Percentiles rank a stretch among this genome's conserved stretches.
Conservation (phyloP, 768 basidiomycete species). For the Crucibulum laeve region DNA sequence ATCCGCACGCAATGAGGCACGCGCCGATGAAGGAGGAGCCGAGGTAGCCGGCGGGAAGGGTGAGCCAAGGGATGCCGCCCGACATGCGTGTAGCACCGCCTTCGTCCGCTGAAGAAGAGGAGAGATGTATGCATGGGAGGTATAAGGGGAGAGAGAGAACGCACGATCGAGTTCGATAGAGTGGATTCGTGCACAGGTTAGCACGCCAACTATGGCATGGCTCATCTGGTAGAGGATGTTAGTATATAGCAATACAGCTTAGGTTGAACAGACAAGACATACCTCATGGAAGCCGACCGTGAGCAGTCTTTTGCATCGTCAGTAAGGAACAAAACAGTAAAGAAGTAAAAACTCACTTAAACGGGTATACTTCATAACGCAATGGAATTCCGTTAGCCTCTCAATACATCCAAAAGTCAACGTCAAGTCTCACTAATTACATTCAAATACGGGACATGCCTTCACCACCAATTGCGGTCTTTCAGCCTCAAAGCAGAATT, state of each 20-base stretch:
- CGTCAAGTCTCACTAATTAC: slow-evolving; percentile 62
- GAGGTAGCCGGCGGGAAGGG: slow-evolving; percentile 78
- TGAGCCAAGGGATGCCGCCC: slow-evolving; percentile 78
- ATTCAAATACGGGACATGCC: slow-evolving; percentile 77
- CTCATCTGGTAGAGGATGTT: slow-evolving; percentile 57
- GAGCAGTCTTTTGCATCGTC: slow-evolving; percentile 45
- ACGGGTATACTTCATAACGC: slow-evolving; percentile 67
- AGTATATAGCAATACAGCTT: slow-evolving; percentile 1
- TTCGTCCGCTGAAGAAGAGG: slow-evolving; percentile 60
- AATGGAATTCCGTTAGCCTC: slow-evolving; percentile 9
- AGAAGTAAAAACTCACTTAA: slow-evolving; percentile 60
- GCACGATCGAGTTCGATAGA: slow-evolving; percentile 85
- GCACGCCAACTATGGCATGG: slow-evolving; percentile 74
- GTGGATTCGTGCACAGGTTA: slow-evolving; percentile 84
- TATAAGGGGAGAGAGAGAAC: slow-evolving; percentile 19
- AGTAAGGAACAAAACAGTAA: not conserved
- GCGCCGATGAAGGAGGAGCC: slow-evolving; percentile 87
- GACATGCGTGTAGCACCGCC: slow-evolving; percentile 86
- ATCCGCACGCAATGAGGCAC: slow-evolving; percentile 81
- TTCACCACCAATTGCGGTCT: slow-evolving; percentile 17
- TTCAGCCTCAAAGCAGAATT: not conserved
- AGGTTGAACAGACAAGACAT: slow-evolving; percentile 7
- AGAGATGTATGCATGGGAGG: slow-evolving; percentile 7
- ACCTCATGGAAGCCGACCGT: slow-evolving; percentile 92
- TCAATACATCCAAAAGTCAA: slow-evolving; percentile 1